phyloP scores from a whole-genome alignment of 2,329 filamentous ascomycete genomes.

The Aspergillus neotritici region DNA sequence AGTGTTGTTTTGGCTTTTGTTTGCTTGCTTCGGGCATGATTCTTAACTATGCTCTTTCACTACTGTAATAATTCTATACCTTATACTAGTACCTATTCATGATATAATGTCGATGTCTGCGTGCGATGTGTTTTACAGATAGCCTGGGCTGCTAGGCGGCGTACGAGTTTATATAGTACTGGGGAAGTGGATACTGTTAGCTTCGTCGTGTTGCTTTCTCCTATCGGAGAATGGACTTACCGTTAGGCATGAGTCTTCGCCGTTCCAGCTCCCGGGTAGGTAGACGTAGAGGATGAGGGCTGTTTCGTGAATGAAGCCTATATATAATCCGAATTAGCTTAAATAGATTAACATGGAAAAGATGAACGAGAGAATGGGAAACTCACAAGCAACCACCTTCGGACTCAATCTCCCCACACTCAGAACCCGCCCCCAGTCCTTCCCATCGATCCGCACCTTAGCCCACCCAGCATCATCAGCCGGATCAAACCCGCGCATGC shows the following conservation, averaged over 20 bases:
- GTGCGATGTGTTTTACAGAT: neutral
- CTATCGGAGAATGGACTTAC: slow-evolving; percentile 24
- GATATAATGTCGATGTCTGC: neutral
- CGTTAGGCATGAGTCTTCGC: slow-evolving; percentile 43
- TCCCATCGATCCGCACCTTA: slow-evolving; percentile 82
- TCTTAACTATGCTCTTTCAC: slow-evolving; percentile 8
- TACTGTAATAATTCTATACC: slow-evolving; percentile 6
- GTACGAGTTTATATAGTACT: slow-evolving; percentile 46
- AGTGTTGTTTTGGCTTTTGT: slow-evolving; percentile 1
- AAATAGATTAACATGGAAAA: too few species aligned
- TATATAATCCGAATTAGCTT: neutral
- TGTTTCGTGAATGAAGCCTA: slow-evolving; percentile 43
- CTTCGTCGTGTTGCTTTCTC: neutral
- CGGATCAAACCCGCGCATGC: slow-evolving; percentile 60
- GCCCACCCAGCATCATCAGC: slow-evolving; percentile 80
- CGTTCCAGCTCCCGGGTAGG: slow-evolving; percentile 36
- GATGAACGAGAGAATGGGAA: neutral
- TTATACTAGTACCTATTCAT: slow-evolving; percentile 2
- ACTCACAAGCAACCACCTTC: slow-evolving; percentile 80
- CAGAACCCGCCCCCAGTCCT: slow-evolving; percentile 90
- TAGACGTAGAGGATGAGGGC: slow-evolving; percentile 45
- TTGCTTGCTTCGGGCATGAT: slow-evolving; percentile 8
- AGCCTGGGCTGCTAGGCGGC: slow-evolving; percentile 18
- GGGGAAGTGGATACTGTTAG: slow-evolving; percentile 1
- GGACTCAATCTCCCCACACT: slow-evolving; percentile 86